Percentiles rank a stretch among this genome's conserved stretches.
phyloP scores from a whole-genome alignment of 2,329 filamentous ascomycete genomes.

The Plectosphaerella sp. region DNA sequence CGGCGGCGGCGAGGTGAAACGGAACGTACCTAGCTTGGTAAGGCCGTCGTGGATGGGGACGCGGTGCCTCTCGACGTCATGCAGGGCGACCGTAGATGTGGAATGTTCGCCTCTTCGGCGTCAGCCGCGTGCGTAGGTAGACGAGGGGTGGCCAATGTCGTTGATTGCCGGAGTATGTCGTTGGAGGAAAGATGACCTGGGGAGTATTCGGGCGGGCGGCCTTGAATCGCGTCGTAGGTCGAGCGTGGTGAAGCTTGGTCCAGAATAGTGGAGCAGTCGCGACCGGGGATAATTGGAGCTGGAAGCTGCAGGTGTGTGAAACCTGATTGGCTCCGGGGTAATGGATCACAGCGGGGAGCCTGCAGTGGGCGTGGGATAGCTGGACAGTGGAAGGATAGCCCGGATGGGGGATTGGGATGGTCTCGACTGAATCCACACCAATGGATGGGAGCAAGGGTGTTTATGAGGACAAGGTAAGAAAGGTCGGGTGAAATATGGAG shows the following conservation, averaged over 20 bases:
- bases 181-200: background rate
- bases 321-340: too few species aligned
- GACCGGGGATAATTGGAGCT: too few species aligned
- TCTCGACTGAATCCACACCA: background rate
- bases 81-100: background rate
- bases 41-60: background rate
- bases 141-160: background rate
- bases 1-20: too few species aligned
- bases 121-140: background rate
- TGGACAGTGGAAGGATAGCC: too few species aligned
- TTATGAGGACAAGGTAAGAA: background rate
- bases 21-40: background rate
- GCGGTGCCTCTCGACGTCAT: background rate
- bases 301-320: too few species aligned
- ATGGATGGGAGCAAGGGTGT: background rate
- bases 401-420: too few species aligned
- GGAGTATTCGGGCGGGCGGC: background rate
- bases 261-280: too few species aligned
- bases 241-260: too few species aligned
- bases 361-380: too few species aligned
- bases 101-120: background rate
- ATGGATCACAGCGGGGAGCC: too few species aligned
- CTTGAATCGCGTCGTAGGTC: background rate
- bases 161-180: background rate
- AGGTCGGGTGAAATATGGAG: background rate